phyloP scores from a whole-genome alignment of 306 rosid species.

The Mimosa pudica region DNA sequence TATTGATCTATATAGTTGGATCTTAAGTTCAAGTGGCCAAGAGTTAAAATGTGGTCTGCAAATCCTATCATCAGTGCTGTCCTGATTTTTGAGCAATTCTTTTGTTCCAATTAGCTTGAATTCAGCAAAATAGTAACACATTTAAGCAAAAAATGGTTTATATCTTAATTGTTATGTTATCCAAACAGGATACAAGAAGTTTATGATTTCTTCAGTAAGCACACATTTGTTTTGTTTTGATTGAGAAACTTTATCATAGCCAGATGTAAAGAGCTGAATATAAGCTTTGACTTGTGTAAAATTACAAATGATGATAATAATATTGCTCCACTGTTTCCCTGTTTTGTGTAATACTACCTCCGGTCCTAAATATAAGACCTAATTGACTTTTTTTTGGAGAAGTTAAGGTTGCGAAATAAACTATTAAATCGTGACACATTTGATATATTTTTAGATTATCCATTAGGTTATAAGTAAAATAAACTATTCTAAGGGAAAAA shows the following conservation, averaged over 20 bases:
- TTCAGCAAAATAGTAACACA: background rate
- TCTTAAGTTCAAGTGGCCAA: conserved; percentile 6
- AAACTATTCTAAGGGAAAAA: too few relatives aligned
- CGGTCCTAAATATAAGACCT: too few relatives aligned
- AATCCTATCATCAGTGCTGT: background rate
- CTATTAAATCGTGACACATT: too few relatives aligned
- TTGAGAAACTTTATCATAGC: background rate
- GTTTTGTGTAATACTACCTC: background rate
- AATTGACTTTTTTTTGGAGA: too few relatives aligned
- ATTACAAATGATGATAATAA: background rate
- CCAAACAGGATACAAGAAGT: background rate
- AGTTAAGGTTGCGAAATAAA: too few relatives aligned
- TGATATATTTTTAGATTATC: too few relatives aligned
- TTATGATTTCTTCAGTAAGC: background rate
- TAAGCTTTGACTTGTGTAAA: background rate
- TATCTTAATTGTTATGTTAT: background rate
- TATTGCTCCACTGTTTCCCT: background rate
- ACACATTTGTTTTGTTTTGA: background rate
- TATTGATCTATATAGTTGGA: background rate
- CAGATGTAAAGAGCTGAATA: too few relatives aligned
- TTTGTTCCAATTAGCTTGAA: background rate
- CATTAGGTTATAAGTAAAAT: too few relatives aligned
- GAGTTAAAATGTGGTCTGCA: background rate
- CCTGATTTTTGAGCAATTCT: background rate
- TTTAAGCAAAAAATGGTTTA: background rate